Conservation (phyloP, 805 yeast species). For the Cyberlindnera maclurae region DNA sequence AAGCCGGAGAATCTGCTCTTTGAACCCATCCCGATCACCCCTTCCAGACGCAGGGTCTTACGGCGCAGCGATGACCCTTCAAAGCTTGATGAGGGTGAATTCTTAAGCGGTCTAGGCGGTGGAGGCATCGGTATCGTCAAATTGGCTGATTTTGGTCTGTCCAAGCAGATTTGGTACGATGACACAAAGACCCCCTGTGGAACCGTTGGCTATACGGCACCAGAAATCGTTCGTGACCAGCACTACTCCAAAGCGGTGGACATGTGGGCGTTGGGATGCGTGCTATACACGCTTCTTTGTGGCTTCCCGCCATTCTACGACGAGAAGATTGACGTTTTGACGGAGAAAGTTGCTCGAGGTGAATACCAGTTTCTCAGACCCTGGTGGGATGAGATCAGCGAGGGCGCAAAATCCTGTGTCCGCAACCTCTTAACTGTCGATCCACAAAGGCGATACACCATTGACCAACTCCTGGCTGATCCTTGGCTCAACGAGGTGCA, state of each 20-base stretch:
- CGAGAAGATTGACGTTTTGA: constrained; percentile 53
- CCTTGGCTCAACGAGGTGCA: constrained; percentile 49
- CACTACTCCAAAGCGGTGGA: constrained; percentile 62
- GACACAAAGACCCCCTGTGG: constrained; percentile 68
- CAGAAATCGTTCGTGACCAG: constrained; percentile 57
- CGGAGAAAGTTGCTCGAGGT: constrained; percentile 64
- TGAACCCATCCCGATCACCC: constrained; percentile 33
- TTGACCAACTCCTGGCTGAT: constrained; percentile 59
- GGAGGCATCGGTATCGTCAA: constrained; percentile 60
- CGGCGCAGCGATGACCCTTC: constrained; percentile 52
- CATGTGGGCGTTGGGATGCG: constrained; percentile 71
- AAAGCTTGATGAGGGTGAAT: constrained; percentile 57
- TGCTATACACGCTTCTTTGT: constrained; percentile 57
- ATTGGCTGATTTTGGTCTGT: constrained; percentile 64
- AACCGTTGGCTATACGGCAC: constrained; percentile 70
- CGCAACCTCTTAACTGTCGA: constrained; percentile 59
- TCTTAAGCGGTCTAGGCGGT: constrained; percentile 45
- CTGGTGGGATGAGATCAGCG: constrained; percentile 83
- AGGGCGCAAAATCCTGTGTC: constrained; percentile 65
- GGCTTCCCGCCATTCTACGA: constrained; percentile 77
- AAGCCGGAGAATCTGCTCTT: constrained; percentile 90
- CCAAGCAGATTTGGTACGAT: constrained; percentile 46
- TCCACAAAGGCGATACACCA: constrained; percentile 59
- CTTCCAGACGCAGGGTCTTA: constrained; percentile 12
- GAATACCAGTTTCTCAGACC: constrained; percentile 70